A percentile compares a stretch with the other conserved stretches of the same genome.
phyloP scores from a whole-genome alignment of 352 stramenopile species.

The Globisporangium radiosum region DNA sequence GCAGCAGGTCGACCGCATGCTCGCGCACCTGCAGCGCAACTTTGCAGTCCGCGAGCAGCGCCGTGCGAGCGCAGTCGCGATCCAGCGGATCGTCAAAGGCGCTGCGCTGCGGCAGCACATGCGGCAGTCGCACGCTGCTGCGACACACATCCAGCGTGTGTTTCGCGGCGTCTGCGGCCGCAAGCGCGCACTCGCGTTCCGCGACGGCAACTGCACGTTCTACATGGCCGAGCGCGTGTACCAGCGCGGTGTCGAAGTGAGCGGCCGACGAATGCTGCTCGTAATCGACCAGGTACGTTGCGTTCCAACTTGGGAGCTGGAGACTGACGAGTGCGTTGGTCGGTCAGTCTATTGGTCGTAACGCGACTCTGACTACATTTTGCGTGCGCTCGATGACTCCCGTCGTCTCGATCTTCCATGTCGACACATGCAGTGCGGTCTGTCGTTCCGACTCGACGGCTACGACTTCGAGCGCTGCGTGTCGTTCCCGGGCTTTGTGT shows the following conservation, averaged over 20 bases:
- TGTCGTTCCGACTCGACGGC: constrained; percentile 57
- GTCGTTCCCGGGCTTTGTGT: constrained; percentile 50
- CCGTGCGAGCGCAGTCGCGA: constrained; percentile 31
- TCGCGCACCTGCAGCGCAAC: constrained; percentile 21
- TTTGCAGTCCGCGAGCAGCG: constrained; percentile 34
- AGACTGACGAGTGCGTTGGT: no score
- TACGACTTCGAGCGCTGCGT: constrained; percentile 44
- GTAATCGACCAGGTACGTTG: constrained; percentile 48
- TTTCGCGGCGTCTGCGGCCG: constrained; percentile 47
- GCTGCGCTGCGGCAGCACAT: constrained; percentile 27
- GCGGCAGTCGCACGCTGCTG: constrained; percentile 20
- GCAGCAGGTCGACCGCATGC: constrained; percentile 35
- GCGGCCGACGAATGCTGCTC: constrained; percentile 37
- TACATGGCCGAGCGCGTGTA: constrained; percentile 65
- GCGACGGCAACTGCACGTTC: constrained; percentile 59
- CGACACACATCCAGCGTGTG: constrained; percentile 41
- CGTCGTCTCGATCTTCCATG: neutral
- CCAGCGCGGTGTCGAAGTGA: constrained; percentile 49
- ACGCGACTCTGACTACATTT: no score
- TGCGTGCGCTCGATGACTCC: neutral
- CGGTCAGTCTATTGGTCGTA: no score
- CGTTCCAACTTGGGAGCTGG: no score
- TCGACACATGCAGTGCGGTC: constrained; percentile 30
- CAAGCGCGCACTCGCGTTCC: constrained; percentile 47
- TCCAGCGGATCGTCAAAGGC: constrained; percentile 60